Evolutionary conservation across 192 early-diverging fungal genomes (phyloP), one percentile per base, ranked within the genome.

Genomic region (Coemansia sp.): DNA sequence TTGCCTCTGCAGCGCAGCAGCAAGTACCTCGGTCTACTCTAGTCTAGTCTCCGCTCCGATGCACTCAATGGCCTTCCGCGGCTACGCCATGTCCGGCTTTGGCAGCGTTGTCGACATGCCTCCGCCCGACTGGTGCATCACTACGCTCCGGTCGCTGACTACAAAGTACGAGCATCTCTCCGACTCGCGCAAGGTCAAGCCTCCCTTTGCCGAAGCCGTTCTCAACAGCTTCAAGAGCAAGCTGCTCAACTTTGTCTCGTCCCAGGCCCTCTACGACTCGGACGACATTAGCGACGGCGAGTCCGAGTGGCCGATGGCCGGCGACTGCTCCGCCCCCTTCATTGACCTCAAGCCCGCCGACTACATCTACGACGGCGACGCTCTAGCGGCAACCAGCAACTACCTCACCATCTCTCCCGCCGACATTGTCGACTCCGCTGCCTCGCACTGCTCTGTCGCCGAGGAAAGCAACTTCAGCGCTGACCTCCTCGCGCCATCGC

Each of bases 181-280:
- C 32, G 73, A 77, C 46, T 73, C 60, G 56, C 75, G 80, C 71
- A 83, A 83, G 65, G 76, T 77, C 58, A 77, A 83, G 63, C 80
- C 75, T 38, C 68, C 75, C 19, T 75, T 74, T 69, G 80, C 80
- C 42, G 80, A 83, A 59, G 80, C 80, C 19, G 76, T 83, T 15
- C 68, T 83, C 22, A 83, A 83, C 76, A 83, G 71, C 80, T 83
- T 83, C 71, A 83, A 83, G 76, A 71, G 71, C 61, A 83, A 83
- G 66, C 80, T 83, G 22, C 64, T 78, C 62, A 78, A 77, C 57
- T 25, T 71, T 4, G 67, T 78, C 17, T 71, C 71, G 35, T 43
- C 67, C 22, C 75, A 74, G 40, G 32, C 73, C 14, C 63, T 72
- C 56, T 77, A 77, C 68, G 80, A 77, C 51, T 65, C 76, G 6